These are phyloP conservation scores for Cyclotella cryptica DNA, from an alignment of 108 stramenopile species.

Conservation along the genomic window DNA sequence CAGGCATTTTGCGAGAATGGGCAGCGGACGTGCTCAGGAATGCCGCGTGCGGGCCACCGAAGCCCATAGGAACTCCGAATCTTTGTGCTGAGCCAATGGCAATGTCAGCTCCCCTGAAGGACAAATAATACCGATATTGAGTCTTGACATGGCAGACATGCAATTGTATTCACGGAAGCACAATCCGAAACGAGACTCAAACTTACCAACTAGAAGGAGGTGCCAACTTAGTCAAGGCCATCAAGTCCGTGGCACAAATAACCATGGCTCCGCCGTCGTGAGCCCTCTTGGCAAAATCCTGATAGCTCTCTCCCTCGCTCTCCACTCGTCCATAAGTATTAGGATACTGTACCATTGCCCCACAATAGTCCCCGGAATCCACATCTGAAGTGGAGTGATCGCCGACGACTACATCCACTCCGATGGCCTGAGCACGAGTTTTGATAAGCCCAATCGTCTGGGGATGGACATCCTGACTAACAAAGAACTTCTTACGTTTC, in stretches of 20 bases:
- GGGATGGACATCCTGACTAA: slow-evolving; percentile 93
- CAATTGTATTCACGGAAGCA: not conserved
- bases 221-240: slow-evolving; percentile 92
- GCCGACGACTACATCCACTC: slow-evolving; percentile 93
- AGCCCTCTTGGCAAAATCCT: slow-evolving; percentile 76
- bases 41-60: slow-evolving; percentile 99
- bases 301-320: slow-evolving; percentile 86
- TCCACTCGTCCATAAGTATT: slow-evolving; percentile 94
- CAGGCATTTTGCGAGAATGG: slow-evolving; percentile 98
- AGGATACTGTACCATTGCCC: slow-evolving; percentile 98
- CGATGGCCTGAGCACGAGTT: slow-evolving; percentile 92
- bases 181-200: not conserved
- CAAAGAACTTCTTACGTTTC: slow-evolving; percentile 95
- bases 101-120: slow-evolving; percentile 91
- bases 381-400: slow-evolving; percentile 81
- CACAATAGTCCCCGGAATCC: slow-evolving; percentile 83
- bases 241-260: slow-evolving; percentile 94
- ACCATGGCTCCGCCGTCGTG: slow-evolving; percentile 89
- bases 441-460: slow-evolving; percentile 95
- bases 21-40: slow-evolving; percentile 93
- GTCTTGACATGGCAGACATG: not conserved
- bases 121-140: not conserved
- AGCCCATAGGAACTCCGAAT: slow-evolving; percentile 99
- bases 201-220: slow-evolving; percentile 83
- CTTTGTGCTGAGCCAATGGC: slow-evolving; percentile 98